Evolutionary conservation across 2,329 filamentous ascomycete species (phyloP).

Genomic region (Monosporascus sp.): DNA sequence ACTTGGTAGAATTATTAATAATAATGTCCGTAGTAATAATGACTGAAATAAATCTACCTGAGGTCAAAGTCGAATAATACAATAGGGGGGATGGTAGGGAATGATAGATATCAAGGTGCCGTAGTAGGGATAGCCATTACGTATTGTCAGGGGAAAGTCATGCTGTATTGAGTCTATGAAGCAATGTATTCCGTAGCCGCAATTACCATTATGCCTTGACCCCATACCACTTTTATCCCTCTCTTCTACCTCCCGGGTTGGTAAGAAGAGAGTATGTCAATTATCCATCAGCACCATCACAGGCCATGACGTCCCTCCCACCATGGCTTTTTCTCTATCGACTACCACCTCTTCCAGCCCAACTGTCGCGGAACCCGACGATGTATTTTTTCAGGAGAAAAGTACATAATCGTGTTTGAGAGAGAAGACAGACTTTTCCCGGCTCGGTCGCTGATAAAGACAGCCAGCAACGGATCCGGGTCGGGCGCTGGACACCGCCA

Average conservation of each 20-base stretch:
- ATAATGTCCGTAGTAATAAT: no score
- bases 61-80: no score
- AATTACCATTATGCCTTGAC: neutral
- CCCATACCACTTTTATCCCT: neutral
- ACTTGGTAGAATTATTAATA: no score
- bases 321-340: slow-evolving; percentile 36
- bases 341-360: slow-evolving; percentile 21
- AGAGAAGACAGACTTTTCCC: slow-evolving; percentile 59
- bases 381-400: neutral
- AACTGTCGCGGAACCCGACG: slow-evolving; percentile 43
- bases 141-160: neutral
- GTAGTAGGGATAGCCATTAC: no score
- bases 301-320: slow-evolving; percentile 58
- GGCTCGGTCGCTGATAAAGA: slow-evolving; percentile 8
- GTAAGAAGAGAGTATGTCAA: no score
- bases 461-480: slow-evolving; percentile 1
- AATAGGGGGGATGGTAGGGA: no score
- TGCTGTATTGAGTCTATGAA: neutral
- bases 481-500: neutral
- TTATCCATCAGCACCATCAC: slow-evolving; percentile 4
- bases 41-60: no score
- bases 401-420: slow-evolving; percentile 21
- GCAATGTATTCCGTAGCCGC: neutral
- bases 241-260: neutral
- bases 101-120: neutral